Evolutionary conservation across 305 asterid genomes (phyloP), one percentile per base, ranked within the genome.

Genomic region (Fraxinus latifolia): DNA sequence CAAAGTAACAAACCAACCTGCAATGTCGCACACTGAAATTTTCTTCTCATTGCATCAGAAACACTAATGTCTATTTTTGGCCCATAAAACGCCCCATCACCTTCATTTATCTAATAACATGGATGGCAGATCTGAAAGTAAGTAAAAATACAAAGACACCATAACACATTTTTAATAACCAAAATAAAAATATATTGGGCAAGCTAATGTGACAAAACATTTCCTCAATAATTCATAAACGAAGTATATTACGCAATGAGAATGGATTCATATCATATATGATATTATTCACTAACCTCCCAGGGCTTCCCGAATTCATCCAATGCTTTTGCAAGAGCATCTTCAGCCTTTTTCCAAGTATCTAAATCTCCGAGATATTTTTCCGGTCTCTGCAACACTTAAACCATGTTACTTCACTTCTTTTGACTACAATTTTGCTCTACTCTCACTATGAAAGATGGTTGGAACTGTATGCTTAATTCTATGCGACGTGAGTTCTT

Each of bases 41-140:
- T 92, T 85, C 99, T 96, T 87, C 86, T 91, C 99, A 93, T 96
- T 81, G 99, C 97, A 89, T 96, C 99, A 67, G 92, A 90, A 73
- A 96, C 99, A 87, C 91, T 92, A 80, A 95, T 95, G 87, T 96
- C 99, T 80, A 96, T 96, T 87, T 95, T 96, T 32, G 98, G 99
- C 83, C 99, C 98, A 74, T 96, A 96, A 88, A 96, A 96, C 34
- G 99, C 98, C 73, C 99, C 99, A 84, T 96, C 99, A 6, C 93
- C 99, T 87, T 96, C 98, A 83, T 96, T 95, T 75, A 93, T 92
- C 99, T 96, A 87, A 78, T 37, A 71, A 71, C 76, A 71, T 32
- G 25, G 47, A 71, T 53, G 29, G 83, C 79, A 25, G 55, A 68
- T 84, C 32, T 25, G 77, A 70, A 76, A 76, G 77, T 87, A 55